A percentile compares a stretch with the other conserved stretches of the same genome.
Conservation (phyloP, 352 stramenopile genomes). For the Phytophthora capsici region DNA sequence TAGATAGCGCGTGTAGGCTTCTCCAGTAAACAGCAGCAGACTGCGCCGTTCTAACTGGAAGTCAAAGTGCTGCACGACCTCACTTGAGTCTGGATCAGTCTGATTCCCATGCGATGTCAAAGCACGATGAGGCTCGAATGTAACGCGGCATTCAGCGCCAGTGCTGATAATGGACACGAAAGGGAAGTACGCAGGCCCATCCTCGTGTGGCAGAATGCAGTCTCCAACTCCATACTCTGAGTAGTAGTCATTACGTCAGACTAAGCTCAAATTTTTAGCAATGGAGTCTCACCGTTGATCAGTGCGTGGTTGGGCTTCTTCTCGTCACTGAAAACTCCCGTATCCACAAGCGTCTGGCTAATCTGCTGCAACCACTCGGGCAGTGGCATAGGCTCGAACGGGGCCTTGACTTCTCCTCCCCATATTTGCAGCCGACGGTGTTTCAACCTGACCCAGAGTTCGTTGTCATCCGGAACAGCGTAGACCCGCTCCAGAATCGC, state of each 20-base stretch:
- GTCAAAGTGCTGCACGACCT: constrained; percentile 30
- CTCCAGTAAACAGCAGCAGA: constrained; percentile 60
- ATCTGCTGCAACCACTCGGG: constrained; percentile 67
- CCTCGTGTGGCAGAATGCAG: constrained; percentile 72
- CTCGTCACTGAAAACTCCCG: constrained; percentile 53
- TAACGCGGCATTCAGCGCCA: constrained; percentile 58
- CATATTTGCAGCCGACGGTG: constrained; percentile 73
- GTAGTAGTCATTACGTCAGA: neutral
- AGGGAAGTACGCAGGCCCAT: constrained; percentile 73
- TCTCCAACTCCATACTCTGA: constrained; percentile 72
- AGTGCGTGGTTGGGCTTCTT: constrained; percentile 67
- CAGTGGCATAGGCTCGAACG: constrained; percentile 50
- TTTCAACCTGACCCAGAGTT: constrained; percentile 68
- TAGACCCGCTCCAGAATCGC: constrained; percentile 69
- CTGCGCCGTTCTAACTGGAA: constrained; percentile 60
- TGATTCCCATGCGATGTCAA: constrained; percentile 7
- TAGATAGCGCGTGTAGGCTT: constrained; percentile 64
- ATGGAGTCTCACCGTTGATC: constrained; percentile 61
- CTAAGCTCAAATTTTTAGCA: neutral
- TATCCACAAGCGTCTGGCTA: constrained; percentile 52
- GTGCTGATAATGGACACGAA: constrained; percentile 76
- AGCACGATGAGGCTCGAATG: constrained; percentile 63
- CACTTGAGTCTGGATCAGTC: neutral
- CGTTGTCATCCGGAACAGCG: constrained; percentile 38
- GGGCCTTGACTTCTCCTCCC: constrained; percentile 65